A percentile compares a stretch with the other conserved stretches of the same genome.
Conservation (phyloP, 179 eudicot species). For the Patellifolia procumbens region DNA sequence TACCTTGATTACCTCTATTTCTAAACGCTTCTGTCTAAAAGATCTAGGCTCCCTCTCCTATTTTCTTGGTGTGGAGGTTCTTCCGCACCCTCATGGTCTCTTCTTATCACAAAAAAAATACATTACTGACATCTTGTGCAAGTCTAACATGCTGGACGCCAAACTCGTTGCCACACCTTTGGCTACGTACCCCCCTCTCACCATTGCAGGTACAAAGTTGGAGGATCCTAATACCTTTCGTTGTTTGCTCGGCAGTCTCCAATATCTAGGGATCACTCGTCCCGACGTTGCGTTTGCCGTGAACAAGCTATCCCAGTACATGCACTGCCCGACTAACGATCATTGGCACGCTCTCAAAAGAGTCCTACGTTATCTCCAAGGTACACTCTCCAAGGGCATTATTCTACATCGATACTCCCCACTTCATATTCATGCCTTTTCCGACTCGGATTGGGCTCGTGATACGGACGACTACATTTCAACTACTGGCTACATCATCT, state of each 20-base stretch:
- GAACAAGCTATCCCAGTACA: constrained; percentile 3
- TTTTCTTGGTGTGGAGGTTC: not conserved
- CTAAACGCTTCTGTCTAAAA: not conserved
- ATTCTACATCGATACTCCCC: too few species aligned
- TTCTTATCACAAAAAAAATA: not conserved
- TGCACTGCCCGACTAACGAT: not conserved
- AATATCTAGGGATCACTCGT: too few species aligned
- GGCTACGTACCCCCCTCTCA: too few species aligned
- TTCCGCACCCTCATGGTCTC: not conserved
- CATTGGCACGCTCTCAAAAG: too few species aligned
- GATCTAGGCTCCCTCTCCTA: not conserved
- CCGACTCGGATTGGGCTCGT: too few species aligned
- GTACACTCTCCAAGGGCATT: too few species aligned
- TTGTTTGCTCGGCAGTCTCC: not conserved
- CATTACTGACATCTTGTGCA: not conserved
- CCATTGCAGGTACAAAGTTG: not conserved
- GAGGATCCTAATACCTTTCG: not conserved
- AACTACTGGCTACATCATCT: too few species aligned
- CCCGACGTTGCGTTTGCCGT: constrained; percentile 16
- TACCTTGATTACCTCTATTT: not conserved
- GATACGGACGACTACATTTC: too few species aligned
- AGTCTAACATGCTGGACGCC: not conserved
- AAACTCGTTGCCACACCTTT: not conserved
- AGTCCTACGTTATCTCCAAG: too few species aligned
- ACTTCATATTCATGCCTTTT: too few species aligned